phyloP scores from a whole-genome alignment of 352 stramenopile species.

The Phytophthora sojae region DNA sequence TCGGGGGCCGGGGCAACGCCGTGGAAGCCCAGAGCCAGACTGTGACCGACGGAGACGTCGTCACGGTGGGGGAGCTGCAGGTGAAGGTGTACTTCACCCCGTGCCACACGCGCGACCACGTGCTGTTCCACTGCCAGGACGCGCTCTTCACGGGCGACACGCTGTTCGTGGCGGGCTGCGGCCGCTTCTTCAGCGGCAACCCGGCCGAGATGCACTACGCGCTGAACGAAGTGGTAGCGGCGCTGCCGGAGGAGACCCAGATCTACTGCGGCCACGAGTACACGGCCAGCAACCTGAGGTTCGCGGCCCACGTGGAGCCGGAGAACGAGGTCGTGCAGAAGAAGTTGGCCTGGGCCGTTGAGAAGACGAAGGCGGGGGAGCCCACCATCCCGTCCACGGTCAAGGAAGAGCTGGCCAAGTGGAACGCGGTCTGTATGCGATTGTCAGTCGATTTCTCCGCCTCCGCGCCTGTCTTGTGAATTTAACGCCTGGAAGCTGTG shows the following conservation, averaged over 20 bases:
- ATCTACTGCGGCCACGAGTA: conserved; percentile 96
- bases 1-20: conserved; percentile 78
- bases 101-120: conserved; percentile 93
- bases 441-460: too few species aligned
- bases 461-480: too few species aligned
- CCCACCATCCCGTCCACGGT: conserved; percentile 92
- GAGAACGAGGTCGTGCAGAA: conserved; percentile 73
- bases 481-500: too few species aligned
- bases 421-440: too few species aligned
- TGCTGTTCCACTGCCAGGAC: conserved; percentile 74
- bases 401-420: conserved; percentile 56
- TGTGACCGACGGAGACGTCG: conserved; percentile 70
- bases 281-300: conserved; percentile 90
- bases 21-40: conserved; percentile 65
- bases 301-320: conserved; percentile 91
- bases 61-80: conserved; percentile 69
- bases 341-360: conserved; percentile 69
- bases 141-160: conserved; percentile 94
- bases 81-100: conserved; percentile 85
- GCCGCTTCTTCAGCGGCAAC: conserved; percentile 86
- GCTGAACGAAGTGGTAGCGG: conserved; percentile 80
- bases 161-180: conserved; percentile 92
- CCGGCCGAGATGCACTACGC: conserved; percentile 87
- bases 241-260: conserved; percentile 70
- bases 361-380: conserved; percentile 46